A percentile compares a stretch with the other conserved stretches of the same genome.
These are phyloP conservation scores for Cystofilobasidium capitatum DNA, from an alignment of 768 basidiomycete species.

Conservation along the genomic window DNA sequence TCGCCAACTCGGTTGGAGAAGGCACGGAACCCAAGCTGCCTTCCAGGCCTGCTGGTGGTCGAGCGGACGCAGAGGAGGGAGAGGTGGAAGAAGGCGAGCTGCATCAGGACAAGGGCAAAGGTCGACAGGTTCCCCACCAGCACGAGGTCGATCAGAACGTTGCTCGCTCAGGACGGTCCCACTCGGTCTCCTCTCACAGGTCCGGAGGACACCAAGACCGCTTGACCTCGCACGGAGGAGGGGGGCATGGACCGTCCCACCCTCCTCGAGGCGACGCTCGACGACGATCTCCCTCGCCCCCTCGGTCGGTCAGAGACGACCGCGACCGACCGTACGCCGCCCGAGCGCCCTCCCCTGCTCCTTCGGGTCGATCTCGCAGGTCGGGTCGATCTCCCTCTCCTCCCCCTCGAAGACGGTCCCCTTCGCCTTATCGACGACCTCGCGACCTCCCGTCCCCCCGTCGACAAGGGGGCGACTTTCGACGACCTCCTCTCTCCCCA, in stretches of 20 bases:
- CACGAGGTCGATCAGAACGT: not conserved
- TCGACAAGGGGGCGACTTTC: not conserved
- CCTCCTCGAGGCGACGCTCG: not conserved
- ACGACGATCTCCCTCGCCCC: slow-evolving; percentile 1
- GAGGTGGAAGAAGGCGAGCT: slow-evolving; percentile 16
- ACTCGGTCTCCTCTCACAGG: not conserved
- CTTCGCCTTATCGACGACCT: not conserved
- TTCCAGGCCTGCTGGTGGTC: not conserved
- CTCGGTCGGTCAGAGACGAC: not conserved
- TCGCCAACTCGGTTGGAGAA: too few species aligned
- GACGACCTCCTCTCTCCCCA: not conserved
- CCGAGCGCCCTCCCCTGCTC: not conserved
- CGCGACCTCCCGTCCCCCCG: not conserved
- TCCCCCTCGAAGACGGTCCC: not conserved
- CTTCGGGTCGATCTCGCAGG: not conserved
- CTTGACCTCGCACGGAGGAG: not conserved
- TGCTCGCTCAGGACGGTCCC: not conserved
- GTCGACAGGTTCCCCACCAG: not conserved
- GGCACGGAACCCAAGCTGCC: too few species aligned
- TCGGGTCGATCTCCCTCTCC: slow-evolving; percentile 4
- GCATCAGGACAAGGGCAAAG: not conserved
- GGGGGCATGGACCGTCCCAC: not conserved
- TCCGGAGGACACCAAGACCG: not conserved
- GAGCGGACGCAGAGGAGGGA: not conserved
- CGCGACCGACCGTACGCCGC: not conserved